phyloP scores from a whole-genome alignment of 306 rosid species.

The Datisca glomerata region DNA sequence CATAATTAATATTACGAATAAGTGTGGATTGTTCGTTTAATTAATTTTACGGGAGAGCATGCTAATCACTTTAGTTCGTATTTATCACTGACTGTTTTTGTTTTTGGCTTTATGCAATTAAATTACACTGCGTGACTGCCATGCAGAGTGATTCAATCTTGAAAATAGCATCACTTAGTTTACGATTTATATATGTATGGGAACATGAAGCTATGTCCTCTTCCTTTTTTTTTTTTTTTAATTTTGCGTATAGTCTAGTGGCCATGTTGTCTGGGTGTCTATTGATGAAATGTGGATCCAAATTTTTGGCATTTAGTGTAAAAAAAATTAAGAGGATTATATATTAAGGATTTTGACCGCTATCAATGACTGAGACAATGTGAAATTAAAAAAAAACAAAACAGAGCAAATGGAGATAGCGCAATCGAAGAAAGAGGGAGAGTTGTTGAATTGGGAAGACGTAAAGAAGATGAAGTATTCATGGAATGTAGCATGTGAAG shows the following conservation, averaged over 20 bases:
- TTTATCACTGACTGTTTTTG: background rate
- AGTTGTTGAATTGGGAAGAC: slow-evolving; percentile 5
- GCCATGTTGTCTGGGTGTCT: too few species aligned
- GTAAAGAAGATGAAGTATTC: slow-evolving; percentile 4
- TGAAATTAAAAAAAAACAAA: background rate
- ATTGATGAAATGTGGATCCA: background rate
- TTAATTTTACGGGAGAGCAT: background rate
- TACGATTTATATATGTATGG: too few species aligned
- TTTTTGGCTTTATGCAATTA: background rate
- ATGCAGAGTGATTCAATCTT: too few species aligned
- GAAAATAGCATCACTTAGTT: too few species aligned
- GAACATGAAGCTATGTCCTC: too few species aligned
- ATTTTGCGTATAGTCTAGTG: too few species aligned
- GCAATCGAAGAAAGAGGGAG: background rate
- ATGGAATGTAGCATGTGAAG: slow-evolving; percentile 1
- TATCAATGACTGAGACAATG: background rate
- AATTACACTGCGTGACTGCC: too few species aligned
- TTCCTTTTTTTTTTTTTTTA: too few species aligned
- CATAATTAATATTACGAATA: too few species aligned
- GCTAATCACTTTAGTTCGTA: background rate
- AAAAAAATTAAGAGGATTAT: background rate
- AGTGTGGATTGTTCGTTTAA: background rate
- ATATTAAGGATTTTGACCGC: background rate
- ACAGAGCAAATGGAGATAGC: background rate
- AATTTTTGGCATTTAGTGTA: background rate